Conservation (phyloP, 1,139 yeast species). For the Meyerozyma carpophila region DNA sequence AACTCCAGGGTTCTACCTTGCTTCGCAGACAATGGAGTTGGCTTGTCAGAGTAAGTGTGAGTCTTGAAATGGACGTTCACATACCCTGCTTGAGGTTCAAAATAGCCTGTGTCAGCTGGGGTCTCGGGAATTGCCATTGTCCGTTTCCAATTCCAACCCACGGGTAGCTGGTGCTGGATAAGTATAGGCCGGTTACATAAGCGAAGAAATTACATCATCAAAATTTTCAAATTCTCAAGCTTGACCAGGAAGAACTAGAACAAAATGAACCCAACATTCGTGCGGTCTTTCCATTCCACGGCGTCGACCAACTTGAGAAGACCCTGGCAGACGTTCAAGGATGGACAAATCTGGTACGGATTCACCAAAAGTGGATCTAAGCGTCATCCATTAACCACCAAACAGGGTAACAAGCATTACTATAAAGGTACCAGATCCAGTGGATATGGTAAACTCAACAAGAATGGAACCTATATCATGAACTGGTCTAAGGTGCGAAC, state of each 20-base stretch:
- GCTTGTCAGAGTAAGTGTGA: conserved; percentile 29
- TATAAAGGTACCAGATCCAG: conserved; percentile 96
- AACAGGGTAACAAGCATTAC: conserved; percentile 89
- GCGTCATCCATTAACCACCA: conserved; percentile 81
- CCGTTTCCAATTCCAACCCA: neutral
- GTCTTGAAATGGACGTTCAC: conserved; percentile 23
- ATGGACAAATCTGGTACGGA: conserved; percentile 84
- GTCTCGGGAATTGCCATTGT: conserved; percentile 23
- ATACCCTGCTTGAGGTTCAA: conserved; percentile 30
- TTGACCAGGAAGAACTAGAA: neutral
- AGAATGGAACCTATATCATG: conserved; percentile 67
- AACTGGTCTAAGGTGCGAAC: conserved; percentile 88
- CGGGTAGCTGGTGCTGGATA: neutral
- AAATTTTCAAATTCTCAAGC: neutral
- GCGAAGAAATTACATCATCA: neutral
- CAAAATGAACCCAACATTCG: neutral
- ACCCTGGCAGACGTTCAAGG: conserved; percentile 85
- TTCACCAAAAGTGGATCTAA: conserved; percentile 70
- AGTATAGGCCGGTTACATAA: neutral
- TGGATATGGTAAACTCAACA: conserved; percentile 81
- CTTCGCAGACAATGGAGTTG: conserved; percentile 28
- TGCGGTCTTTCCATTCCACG: conserved; percentile 44
- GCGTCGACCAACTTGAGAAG: conserved; percentile 53
- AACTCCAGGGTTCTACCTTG: conserved; percentile 26
- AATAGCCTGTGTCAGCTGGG: conserved; percentile 25